A percentile compares a stretch with the other conserved stretches of the same genome.
phyloP scores from a whole-genome alignment of 345 rosid species.

The Populus deltoides region DNA sequence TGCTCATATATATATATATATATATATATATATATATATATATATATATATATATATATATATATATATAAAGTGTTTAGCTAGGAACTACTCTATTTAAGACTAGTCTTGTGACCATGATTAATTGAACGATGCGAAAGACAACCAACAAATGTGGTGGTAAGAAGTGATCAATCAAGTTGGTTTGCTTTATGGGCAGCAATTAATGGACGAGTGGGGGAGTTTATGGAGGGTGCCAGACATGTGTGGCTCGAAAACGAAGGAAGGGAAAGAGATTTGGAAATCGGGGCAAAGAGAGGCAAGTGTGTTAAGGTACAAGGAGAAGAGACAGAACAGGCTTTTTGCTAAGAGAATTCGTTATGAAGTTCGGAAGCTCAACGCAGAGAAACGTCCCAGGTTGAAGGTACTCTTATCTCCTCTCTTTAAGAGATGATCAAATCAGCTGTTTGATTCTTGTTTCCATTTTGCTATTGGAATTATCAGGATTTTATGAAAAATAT shows the following conservation, averaged over 20 bases:
- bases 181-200: constrained; percentile 36
- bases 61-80: too few relatives aligned
- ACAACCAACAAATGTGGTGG: neutral
- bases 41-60: too few relatives aligned
- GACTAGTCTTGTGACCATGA: too few relatives aligned
- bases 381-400: constrained; percentile 88
- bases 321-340: constrained; percentile 81
- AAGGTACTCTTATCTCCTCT: constrained; percentile 38
- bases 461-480: too few relatives aligned
- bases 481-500: too few relatives aligned
- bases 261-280: constrained; percentile 31
- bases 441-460: too few relatives aligned
- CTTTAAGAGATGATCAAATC: too few relatives aligned
- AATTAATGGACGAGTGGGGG: constrained; percentile 23
- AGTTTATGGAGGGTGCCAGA: constrained; percentile 65
- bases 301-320: constrained; percentile 84
- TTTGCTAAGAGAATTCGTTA: constrained; percentile 82
- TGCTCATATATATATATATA: too few relatives aligned
- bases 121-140: too few relatives aligned
- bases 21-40: too few relatives aligned
- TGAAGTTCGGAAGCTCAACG: constrained; percentile 89
- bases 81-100: too few relatives aligned
- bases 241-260: constrained; percentile 20
- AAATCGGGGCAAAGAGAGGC: constrained; percentile 70
- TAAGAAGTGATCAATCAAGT: neutral